phyloP scores from a whole-genome alignment of 441 rosid species.

The Jatropha podagrica region DNA sequence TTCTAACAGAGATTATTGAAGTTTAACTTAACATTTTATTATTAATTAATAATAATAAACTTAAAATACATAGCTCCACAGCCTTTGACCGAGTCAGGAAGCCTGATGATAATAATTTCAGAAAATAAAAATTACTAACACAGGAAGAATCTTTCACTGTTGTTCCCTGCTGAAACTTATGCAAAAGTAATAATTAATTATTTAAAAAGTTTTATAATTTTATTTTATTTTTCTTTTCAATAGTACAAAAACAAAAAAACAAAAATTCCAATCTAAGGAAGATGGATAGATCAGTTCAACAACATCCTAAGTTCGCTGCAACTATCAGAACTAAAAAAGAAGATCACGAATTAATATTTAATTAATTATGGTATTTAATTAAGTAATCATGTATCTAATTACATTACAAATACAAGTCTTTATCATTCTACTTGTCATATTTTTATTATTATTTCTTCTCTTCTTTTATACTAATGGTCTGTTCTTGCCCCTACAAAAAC shows the following conservation, averaged over 20 bases:
- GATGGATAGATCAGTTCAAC: slow-evolving; percentile 53
- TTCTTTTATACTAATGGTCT: slow-evolving; percentile 11
- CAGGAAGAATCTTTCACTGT: slow-evolving; percentile 37
- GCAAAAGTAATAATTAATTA: slow-evolving; percentile 22
- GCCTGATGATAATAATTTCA: neutral
- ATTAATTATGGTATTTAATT: neutral
- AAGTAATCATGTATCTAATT: neutral
- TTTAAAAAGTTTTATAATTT: neutral
- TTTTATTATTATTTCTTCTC: neutral
- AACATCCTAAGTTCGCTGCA: slow-evolving; percentile 47
- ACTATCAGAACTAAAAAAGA: slow-evolving; percentile 40
- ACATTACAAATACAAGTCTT: slow-evolving; percentile 6
- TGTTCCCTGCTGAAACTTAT: slow-evolving; percentile 13
- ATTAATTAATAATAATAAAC: neutral
- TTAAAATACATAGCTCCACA: slow-evolving; percentile 6
- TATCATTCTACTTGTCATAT: slow-evolving; percentile 8
- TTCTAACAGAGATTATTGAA: neutral
- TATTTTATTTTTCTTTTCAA: neutral
- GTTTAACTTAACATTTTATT: too few relatives aligned
- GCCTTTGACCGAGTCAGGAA: slow-evolving; percentile 48
- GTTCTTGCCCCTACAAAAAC: slow-evolving; percentile 29
- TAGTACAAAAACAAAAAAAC: slow-evolving; percentile 1
- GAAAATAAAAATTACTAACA: slow-evolving; percentile 21
- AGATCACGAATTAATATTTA: slow-evolving; percentile 2
- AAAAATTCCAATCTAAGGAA: neutral